Percentiles rank a stretch among this genome's conserved stretches.
Conservation (phyloP, 108 stramenopile species). For the Pseudonitzschia pungens region DNA sequence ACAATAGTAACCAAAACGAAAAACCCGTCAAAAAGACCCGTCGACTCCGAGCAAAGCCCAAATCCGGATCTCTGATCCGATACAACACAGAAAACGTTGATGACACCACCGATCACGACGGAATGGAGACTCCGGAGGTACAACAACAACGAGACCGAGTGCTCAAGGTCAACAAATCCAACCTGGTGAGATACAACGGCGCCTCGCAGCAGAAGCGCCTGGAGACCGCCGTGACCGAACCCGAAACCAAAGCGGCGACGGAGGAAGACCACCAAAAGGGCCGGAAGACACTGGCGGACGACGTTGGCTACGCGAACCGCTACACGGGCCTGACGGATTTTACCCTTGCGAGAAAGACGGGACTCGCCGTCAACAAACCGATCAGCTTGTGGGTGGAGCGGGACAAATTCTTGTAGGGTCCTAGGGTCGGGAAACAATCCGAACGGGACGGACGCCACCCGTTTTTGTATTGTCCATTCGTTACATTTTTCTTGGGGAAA, state of each 20-base stretch:
- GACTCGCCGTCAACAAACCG: conserved; percentile 17
- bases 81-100: background rate
- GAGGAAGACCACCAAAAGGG: background rate
- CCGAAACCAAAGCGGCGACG: background rate
- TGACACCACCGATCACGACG: conserved; percentile 1
- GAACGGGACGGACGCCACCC: too few species aligned
- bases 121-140: background rate
- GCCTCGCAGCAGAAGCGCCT: background rate
- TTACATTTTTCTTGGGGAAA: too few species aligned
- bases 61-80: background rate
- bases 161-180: background rate
- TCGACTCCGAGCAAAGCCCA: background rate
- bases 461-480: too few species aligned
- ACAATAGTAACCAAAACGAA: background rate
- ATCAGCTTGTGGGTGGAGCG: conserved; percentile 20
- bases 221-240: background rate
- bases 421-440: too few species aligned
- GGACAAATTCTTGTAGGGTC: conserved; percentile 11
- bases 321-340: conserved; percentile 1
- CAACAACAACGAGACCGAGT: background rate
- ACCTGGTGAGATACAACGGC: background rate
- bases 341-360: conserved; percentile 9
- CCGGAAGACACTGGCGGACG: background rate
- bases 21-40: background rate
- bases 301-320: background rate